Conservation (phyloP, 371 early-diverging fungal species). For the Syncephalastrum contaminatum region DNA sequence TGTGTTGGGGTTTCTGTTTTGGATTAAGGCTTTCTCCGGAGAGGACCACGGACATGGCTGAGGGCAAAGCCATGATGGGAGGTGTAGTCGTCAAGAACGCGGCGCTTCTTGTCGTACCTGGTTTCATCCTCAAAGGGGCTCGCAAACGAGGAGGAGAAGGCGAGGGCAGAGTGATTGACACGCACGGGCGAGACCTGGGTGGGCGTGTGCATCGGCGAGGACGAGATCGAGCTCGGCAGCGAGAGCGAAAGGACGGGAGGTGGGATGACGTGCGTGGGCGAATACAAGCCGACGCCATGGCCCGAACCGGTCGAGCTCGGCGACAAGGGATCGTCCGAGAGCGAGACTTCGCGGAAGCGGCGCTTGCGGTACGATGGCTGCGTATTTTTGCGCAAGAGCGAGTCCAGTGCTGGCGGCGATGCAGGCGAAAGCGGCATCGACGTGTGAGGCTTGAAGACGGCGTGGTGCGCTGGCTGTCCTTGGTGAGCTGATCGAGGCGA, state of each 20-base stretch:
- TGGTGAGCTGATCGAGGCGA: too few species aligned
- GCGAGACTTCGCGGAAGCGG: slow-evolving; percentile 8
- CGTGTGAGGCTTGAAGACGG: too few species aligned
- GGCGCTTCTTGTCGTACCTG: slow-evolving; percentile 5
- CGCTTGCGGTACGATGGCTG: slow-evolving; percentile 9
- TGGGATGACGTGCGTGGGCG: slow-evolving; percentile 9
- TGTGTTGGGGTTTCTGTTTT: neutral
- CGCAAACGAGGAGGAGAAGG: slow-evolving; percentile 1
- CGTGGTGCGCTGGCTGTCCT: too few species aligned
- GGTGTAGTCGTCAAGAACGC: slow-evolving; percentile 5
- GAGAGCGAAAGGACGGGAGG: slow-evolving; percentile 34
- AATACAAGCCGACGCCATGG: slow-evolving; percentile 5
- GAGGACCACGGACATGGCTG: slow-evolving; percentile 19
- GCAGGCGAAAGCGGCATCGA: too few species aligned
- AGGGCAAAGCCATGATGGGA: slow-evolving; percentile 15
- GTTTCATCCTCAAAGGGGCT: neutral
- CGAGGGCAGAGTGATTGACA: slow-evolving; percentile 1
- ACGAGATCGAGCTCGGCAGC: slow-evolving; percentile 38
- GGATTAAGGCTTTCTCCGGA: slow-evolving; percentile 21
- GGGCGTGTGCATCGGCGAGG: slow-evolving; percentile 47
- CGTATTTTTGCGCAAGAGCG: too few species aligned
- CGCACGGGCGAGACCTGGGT: slow-evolving; percentile 38
- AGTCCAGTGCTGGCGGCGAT: too few species aligned
- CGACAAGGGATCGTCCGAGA: slow-evolving; percentile 7
- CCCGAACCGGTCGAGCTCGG: slow-evolving; percentile 12